phyloP scores from a whole-genome alignment of 768 basidiomycete species.

The Kwoniella bestiolae region DNA sequence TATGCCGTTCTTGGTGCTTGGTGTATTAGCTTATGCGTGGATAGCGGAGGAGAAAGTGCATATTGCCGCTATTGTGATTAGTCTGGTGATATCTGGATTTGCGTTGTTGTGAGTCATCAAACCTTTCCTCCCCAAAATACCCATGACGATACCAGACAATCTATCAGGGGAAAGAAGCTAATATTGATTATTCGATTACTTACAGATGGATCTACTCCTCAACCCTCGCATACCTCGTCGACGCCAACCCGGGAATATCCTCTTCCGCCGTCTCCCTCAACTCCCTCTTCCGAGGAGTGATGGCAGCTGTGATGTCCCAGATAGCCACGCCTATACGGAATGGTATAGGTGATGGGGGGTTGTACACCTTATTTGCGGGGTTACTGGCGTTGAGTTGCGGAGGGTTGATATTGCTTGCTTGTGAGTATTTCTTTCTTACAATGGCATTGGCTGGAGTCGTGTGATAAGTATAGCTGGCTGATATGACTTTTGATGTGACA shows the following conservation, averaged over 20 bases:
- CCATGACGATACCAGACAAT: too few relatives aligned
- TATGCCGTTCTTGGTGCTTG: slow-evolving; percentile 66
- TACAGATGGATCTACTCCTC: slow-evolving; percentile 70
- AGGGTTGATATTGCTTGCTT: slow-evolving; percentile 67
- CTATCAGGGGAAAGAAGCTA: too few relatives aligned
- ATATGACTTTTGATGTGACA: background rate
- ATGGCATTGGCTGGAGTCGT: background rate
- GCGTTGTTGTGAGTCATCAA: slow-evolving; percentile 74
- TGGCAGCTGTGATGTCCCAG: slow-evolving; percentile 73
- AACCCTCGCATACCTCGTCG: slow-evolving; percentile 81
- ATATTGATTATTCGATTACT: too few relatives aligned
- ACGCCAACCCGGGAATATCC: slow-evolving; percentile 80
- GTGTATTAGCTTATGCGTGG: slow-evolving; percentile 76
- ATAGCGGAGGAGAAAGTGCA: slow-evolving; percentile 67
- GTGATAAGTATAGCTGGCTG: background rate
- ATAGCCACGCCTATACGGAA: slow-evolving; percentile 74
- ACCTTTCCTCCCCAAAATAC: too few relatives aligned
- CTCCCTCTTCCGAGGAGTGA: slow-evolving; percentile 71
- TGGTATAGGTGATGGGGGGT: slow-evolving; percentile 75
- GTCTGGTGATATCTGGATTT: slow-evolving; percentile 75
- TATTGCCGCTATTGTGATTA: slow-evolving; percentile 70
- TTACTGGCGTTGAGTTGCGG: slow-evolving; percentile 64
- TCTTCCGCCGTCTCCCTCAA: slow-evolving; percentile 74
- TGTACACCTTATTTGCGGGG: slow-evolving; percentile 71
- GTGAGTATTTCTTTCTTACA: slow-evolving; percentile 55